Base-by-base conservation (phyloP, 2,329 filamentous ascomycete genomes). In the Lasiodiplodia hormozganensis region DNA sequence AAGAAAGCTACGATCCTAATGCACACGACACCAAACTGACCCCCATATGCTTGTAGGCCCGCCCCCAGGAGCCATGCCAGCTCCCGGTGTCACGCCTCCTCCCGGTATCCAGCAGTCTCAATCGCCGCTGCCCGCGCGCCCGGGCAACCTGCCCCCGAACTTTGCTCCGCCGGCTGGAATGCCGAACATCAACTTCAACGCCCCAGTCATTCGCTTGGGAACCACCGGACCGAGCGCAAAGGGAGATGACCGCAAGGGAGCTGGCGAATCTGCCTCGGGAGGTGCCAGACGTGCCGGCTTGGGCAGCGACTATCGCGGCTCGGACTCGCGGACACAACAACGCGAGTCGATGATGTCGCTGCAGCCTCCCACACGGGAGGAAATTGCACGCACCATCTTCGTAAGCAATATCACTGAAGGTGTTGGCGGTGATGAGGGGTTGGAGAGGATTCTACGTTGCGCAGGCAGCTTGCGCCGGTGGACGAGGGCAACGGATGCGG, bases 121-220 rank as follows among this genome's bases (percentile, higher is more conserved):
- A 80, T 85, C 86, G 78, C 86, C 90, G 74, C 91, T 92, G 84
- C 87, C 92, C 83, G 92, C 90, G 83, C 90, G 92, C 84, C 92
- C 92, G 78, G 92, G 88, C 80, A 90, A 89, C 76, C 89, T 97
- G 72, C 93, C 93, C 70, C 84, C 90, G 69, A 93, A 89, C 80
- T 97, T 97, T 82, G 92, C 96, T 83, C 89, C 93, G 60, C 94
- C 95, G 11, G 85, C 92, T 62, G 97, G 96, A 77, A 92, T 97
- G 87, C 94, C 95, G 64, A 96, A 97, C 79, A 97, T 99, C 85
- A 97, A 99, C 84, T 97, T 98, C 84, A 97, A 92, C 76, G 96
- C 96, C 43, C 94, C 95, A 68, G 94, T 98, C 70, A 98, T 99
- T 76, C 92, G 96, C 67, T 87, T 99, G 56, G 96, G 95, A 52